phyloP scores from a whole-genome alignment of 1,139 yeast genomes.

The Arxiozyma slooffiae region DNA sequence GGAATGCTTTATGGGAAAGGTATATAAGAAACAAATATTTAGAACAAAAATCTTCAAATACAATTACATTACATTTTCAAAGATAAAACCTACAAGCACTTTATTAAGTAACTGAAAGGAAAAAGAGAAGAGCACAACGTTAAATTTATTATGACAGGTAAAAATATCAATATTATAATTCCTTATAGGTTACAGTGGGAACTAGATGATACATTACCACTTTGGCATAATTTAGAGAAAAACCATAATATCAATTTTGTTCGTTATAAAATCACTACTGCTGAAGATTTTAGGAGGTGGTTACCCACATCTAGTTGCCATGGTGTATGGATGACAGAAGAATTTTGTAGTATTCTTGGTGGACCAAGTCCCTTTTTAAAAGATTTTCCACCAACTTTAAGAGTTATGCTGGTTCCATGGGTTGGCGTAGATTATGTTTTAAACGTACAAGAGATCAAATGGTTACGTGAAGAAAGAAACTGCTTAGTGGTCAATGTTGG shows the following conservation, averaged over 20 bases:
- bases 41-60: too few species aligned
- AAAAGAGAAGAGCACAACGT: neutral
- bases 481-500: too few species aligned
- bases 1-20: neutral
- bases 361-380: conserved; percentile 42
- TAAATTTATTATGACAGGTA: neutral
- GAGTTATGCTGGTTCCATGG: conserved; percentile 53
- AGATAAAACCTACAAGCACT: too few species aligned
- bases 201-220: conserved; percentile 9
- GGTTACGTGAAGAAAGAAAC: conserved; percentile 34
- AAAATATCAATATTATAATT: conserved; percentile 5
- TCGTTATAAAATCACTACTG: conserved; percentile 19
- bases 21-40: too few species aligned
- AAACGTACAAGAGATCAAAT: conserved; percentile 34
- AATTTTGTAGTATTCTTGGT: conserved; percentile 43
- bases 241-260: conserved; percentile 21
- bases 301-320: conserved; percentile 32
- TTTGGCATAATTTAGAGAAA: conserved; percentile 21
- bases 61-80: too few species aligned
- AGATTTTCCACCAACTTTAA: conserved; percentile 43
- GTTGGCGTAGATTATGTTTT: conserved; percentile 57
- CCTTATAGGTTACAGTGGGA: conserved; percentile 12
- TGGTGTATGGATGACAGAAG: conserved; percentile 60
- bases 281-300: conserved; percentile 21
- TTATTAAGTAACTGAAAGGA: neutral